Evolutionary conservation across 1,284 basidiomycete species (phyloP).

Genomic region (Heimioporus punctisporus): DNA sequence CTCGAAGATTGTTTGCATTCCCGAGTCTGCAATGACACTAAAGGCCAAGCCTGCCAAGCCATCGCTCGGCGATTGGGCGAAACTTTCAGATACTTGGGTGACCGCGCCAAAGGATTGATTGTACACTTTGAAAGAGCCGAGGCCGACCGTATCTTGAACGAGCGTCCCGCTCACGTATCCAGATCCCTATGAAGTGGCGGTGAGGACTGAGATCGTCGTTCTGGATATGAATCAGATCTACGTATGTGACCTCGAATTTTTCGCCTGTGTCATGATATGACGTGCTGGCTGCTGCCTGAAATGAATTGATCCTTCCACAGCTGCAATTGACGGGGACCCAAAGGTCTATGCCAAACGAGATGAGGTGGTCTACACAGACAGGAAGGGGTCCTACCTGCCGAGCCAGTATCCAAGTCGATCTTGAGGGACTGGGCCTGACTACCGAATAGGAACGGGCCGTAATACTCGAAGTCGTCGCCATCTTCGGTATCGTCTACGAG

Average conservation of each 20-base stretch:
- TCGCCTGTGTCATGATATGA: slow-evolving; percentile 38
- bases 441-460: slow-evolving; percentile 48
- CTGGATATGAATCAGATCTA: slow-evolving; percentile 27
- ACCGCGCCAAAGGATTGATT: slow-evolving; percentile 55
- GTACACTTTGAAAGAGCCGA: slow-evolving; percentile 44
- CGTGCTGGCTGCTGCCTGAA: slow-evolving; percentile 39
- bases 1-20: slow-evolving; percentile 60
- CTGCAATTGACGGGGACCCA: slow-evolving; percentile 47
- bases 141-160: slow-evolving; percentile 47
- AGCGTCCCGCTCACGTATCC: slow-evolving; percentile 51
- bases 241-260: slow-evolving; percentile 57
- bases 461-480: slow-evolving; percentile 51
- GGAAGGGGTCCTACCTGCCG: slow-evolving; percentile 33
- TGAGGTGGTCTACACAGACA: not conserved
- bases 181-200: slow-evolving; percentile 41
- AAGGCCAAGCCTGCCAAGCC: slow-evolving; percentile 66
- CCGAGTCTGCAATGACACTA: slow-evolving; percentile 47
- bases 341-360: slow-evolving; percentile 36
- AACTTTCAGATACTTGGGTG: slow-evolving; percentile 42
- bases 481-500: slow-evolving; percentile 24
- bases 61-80: slow-evolving; percentile 46
- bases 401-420: slow-evolving; percentile 63
- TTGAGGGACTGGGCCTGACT: slow-evolving; percentile 46
- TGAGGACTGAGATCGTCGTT: too few relatives aligned
- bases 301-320: slow-evolving; percentile 41